Evolutionary conservation across 208 protist species (phyloP), one percentile per base, ranked within the genome.

Genomic region (Acanthamoeba sp.): DNA sequence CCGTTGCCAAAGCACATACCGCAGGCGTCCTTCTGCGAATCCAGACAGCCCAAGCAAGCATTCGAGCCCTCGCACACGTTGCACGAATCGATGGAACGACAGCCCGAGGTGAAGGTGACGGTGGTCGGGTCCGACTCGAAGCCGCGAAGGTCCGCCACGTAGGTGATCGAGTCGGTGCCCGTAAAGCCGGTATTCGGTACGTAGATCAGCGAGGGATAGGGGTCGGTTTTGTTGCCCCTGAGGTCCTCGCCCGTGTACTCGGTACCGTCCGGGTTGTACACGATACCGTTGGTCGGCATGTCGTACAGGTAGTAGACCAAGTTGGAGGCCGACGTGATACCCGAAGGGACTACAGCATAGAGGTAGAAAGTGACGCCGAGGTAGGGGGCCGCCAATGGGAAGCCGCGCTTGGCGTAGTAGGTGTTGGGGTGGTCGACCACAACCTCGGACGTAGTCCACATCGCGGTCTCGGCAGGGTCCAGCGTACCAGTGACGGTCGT

Each of bases 1-100:
- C 78, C 78, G 78, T 59, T 57, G 42, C 78, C 78, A 24, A 50
- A 50, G 78, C 78, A 87, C 18, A 62, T 42, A 29, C 34, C 34
- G 42, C 78, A 87, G 10, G 10, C 78, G 42, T 87, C 78, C 36
- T 38, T 34, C 36, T 76, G 24, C 34, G 29, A 7, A 9, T 52
- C 40, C 3, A 59, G 42, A 40, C 50, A 59, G 27, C 78, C 29
- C 3, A 20, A 20, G 24, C 45, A 59, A 5, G 4, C 24, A 27
- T 34, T 29, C 10, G 7, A 3, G 12, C 42, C 38, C 76, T 85
- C 76, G 45, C 42, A 57, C 76, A 85, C 76, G 76, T 85, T 50
- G 76, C 76, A 59, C 12, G 2, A 6, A n/a, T 57, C 76, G 38
- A 57, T 22, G 20, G 42, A 50, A 3, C 42, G 45, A 24, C 84